Percentiles rank a stretch among this genome's conserved stretches.
Evolutionary conservation across 2,329 filamentous ascomycete species (phyloP).

Genomic region (Proliferodiscus dingleyae): DNA sequence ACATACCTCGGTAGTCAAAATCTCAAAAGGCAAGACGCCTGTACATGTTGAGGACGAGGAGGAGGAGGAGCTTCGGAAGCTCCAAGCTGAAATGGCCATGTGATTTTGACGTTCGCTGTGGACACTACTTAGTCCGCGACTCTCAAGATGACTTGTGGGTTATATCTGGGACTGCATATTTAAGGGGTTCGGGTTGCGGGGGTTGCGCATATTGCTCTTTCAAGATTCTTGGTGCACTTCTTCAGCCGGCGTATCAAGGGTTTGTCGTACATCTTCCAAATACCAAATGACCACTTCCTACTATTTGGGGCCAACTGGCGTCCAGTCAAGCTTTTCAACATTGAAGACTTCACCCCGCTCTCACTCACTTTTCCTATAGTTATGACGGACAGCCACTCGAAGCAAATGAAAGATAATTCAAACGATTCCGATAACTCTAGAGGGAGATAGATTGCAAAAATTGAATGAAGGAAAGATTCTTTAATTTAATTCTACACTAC

Average conservation of each 20-base stretch:
- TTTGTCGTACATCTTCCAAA: slow-evolving; percentile 24
- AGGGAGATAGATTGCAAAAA: too few species aligned
- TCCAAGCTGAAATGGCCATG: slow-evolving; percentile 98
- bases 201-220: slow-evolving; percentile 13
- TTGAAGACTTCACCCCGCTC: background rate
- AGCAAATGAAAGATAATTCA: too few species aligned
- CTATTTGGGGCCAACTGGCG: too few species aligned
- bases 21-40: slow-evolving; percentile 44
- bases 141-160: slow-evolving; percentile 14
- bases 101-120: slow-evolving; percentile 36
- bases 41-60: slow-evolving; percentile 75
- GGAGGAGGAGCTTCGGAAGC: slow-evolving; percentile 85
- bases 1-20: slow-evolving; percentile 30
- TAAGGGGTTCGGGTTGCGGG: slow-evolving; percentile 18
- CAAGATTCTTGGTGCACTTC: slow-evolving; percentile 17
- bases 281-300: slow-evolving; percentile 11
- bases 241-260: slow-evolving; percentile 25
- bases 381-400: too few species aligned
- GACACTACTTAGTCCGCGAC: slow-evolving; percentile 16
- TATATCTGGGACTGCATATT: slow-evolving; percentile 25
- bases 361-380: too few species aligned
- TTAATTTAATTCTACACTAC: too few species aligned
- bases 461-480: too few species aligned
- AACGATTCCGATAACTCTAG: too few species aligned
- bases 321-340: background rate